Conservation (phyloP, 2,329 filamentous ascomycete genomes). For the Colletotrichum magnum region DNA sequence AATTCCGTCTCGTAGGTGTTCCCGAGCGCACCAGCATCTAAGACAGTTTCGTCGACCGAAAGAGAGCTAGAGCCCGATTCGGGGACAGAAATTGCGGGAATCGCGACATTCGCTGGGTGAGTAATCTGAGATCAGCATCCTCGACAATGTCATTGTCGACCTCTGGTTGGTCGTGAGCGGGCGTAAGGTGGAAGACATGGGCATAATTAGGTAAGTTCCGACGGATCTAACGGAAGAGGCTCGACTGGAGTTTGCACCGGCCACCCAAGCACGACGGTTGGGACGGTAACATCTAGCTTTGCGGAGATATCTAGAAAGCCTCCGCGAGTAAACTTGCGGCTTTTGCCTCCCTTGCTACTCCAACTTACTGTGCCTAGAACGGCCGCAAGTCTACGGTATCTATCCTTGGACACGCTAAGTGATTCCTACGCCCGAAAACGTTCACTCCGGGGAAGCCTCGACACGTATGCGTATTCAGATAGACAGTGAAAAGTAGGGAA, state of each 20-base stretch:
- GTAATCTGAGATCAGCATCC: constrained; percentile 2
- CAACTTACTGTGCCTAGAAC: not conserved
- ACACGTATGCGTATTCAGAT: not conserved
- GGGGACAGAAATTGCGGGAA: constrained; percentile 1
- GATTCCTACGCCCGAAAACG: constrained; percentile 16
- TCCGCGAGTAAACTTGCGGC: not conserved
- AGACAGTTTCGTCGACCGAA: constrained; percentile 32
- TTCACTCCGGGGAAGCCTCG: not conserved
- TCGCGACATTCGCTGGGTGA: not conserved
- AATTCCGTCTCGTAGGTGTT: not conserved
- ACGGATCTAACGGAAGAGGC: too few species aligned
- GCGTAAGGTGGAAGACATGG: not conserved
- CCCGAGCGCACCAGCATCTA: constrained; percentile 5
- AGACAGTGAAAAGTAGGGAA: too few species aligned
- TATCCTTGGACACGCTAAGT: constrained; percentile 1
- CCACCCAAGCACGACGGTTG: constrained; percentile 23
- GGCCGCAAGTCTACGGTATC: not conserved
- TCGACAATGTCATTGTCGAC: constrained; percentile 33
- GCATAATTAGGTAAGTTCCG: constrained; percentile 1
- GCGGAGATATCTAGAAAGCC: not conserved
- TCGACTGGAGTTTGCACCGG: not conserved
- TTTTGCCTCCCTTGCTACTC: not conserved
- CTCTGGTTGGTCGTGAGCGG: not conserved
- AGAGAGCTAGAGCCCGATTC: constrained; percentile 13
- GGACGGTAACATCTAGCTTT: constrained; percentile 18